Percentiles rank a stretch among this genome's conserved stretches.
phyloP scores from a whole-genome alignment of 2,329 filamentous ascomycete species.

The Ceratocystis smalleyi region DNA sequence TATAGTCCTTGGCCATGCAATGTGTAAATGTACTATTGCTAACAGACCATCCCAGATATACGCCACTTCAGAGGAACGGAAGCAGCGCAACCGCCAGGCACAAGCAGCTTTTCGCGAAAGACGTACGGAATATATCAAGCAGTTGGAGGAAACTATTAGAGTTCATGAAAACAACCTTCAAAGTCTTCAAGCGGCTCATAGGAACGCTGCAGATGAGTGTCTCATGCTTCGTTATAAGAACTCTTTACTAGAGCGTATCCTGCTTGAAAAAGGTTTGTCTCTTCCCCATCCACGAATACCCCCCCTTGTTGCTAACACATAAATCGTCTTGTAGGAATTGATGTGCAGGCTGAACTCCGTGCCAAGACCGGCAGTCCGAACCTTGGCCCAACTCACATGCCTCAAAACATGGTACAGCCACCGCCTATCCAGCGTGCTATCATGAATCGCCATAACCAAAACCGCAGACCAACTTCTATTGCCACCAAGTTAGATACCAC shows the following conservation, averaged over 20 bases:
- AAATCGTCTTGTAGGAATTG: constrained; percentile 49
- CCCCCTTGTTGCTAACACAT: constrained; percentile 12
- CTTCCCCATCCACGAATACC: neutral
- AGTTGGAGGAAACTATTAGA: constrained; percentile 92
- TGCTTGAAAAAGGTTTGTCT: constrained; percentile 82
- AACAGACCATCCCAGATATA: constrained; percentile 53
- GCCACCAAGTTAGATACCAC: constrained; percentile 53
- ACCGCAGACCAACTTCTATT: constrained; percentile 56
- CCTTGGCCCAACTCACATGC: constrained; percentile 52
- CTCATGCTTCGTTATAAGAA: constrained; percentile 98
- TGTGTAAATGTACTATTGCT: neutral
- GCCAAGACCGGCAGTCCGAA: constrained; percentile 82
- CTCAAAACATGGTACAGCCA: constrained; percentile 53
- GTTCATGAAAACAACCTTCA: constrained; percentile 90
- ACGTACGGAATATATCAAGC: constrained; percentile 97
- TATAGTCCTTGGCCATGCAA: neutral
- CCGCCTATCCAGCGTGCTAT: constrained; percentile 68
- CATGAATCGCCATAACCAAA: constrained; percentile 64
- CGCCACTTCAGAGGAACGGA: constrained; percentile 94
- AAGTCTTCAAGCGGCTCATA: constrained; percentile 83
- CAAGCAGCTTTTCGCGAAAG: constrained; percentile 95
- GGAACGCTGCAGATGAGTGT: constrained; percentile 88
- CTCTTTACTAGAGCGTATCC: constrained; percentile 82
- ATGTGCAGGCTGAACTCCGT: constrained; percentile 89
- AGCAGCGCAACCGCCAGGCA: constrained; percentile 91